Base-by-base conservation (phyloP, 352 stramenopile species). In the Pythium guiyangense region DNA sequence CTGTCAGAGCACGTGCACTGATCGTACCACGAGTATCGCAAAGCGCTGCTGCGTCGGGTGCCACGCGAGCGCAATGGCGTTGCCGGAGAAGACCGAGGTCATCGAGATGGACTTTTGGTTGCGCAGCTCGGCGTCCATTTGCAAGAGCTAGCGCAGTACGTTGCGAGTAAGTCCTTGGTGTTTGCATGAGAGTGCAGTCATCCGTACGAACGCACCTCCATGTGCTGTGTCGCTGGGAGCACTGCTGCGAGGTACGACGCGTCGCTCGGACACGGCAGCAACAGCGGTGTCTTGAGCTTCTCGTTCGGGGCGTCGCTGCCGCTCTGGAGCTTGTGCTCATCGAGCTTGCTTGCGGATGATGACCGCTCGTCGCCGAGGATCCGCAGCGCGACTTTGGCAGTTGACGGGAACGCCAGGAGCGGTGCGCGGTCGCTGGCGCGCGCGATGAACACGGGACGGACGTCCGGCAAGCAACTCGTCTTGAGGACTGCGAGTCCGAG, bases 61-160 rank as follows among this genome's bases (percentile, higher is more conserved):
- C 80, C 80, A 89, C n/a, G 78, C 76, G 14, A 91, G 64, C 10
- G 70, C 67, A 39, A 84, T 82, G 1, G 76, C 76, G 27, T 84
- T 85, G 9, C 76, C 73, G 0, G 73, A 75, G 46, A 86, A 88
- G 26, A 88, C 64, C 0, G 63, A 69, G 39, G 78, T 67, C 65
- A 91, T 71, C 25, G 70, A 67, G 54, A 91, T 71, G 35, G 70
- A 73, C 45, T 89, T 89, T 44, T 86, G 78, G 49, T 82, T 80
- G 2, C 75, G 67, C 31, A 85, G 63, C 47, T 88, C 79, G n/a
- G 74, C 74, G 42, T 85, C 78, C 58, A 91, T 72, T 52, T 87
- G 76, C 2, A 91, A 59, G 29, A 91, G 73, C 80, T 89, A 25
- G 10, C n/a, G n/a, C n/a, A 11, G 37, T 1, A 10, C 31, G 31